Evolutionary conservation across 176 grass and related monocot genomes (phyloP).

Genomic region (Lolium perenne): DNA sequence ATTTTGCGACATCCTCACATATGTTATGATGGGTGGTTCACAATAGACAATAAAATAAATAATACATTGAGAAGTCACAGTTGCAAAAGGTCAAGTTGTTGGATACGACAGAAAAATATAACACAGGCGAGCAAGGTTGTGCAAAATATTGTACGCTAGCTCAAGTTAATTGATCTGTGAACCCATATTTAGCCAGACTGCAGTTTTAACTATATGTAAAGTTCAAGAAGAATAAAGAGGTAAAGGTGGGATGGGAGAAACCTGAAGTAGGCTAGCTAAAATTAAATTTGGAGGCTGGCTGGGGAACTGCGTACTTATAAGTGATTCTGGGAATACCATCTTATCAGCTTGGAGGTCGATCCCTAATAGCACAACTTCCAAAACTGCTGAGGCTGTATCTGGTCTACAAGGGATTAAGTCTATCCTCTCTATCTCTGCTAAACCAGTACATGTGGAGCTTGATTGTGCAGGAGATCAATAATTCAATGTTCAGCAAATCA

Average conservation of each 20-base stretch:
- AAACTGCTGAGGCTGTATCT: neutral
- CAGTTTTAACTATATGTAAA: slow-evolving; percentile 4
- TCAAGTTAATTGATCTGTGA: slow-evolving; percentile 17
- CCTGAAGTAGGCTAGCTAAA: neutral
- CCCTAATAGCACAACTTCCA: neutral
- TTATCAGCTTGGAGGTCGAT: neutral
- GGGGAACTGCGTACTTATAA: neutral
- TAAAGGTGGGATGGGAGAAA: slow-evolving; percentile 9
- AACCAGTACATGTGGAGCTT: slow-evolving; percentile 1
- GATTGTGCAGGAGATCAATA: neutral
- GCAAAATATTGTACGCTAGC: neutral
- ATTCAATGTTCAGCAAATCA: neutral
- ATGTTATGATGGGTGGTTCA: slow-evolving; percentile 17
- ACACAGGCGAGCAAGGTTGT: slow-evolving; percentile 2
- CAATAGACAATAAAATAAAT: slow-evolving; percentile 26
- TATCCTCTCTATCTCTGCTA: neutral
- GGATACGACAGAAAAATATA: slow-evolving; percentile 10
- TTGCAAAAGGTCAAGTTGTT: slow-evolving; percentile 15
- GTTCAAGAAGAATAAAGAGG: neutral
- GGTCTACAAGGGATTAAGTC: neutral
- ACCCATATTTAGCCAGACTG: slow-evolving; percentile 3
- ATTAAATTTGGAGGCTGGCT: neutral
- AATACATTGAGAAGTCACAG: slow-evolving; percentile 25
- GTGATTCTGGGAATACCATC: neutral
- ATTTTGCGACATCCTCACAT: slow-evolving; percentile 32